Base-by-base conservation (phyloP, 2,329 filamentous ascomycete genomes). In the Apiospora hydei region DNA sequence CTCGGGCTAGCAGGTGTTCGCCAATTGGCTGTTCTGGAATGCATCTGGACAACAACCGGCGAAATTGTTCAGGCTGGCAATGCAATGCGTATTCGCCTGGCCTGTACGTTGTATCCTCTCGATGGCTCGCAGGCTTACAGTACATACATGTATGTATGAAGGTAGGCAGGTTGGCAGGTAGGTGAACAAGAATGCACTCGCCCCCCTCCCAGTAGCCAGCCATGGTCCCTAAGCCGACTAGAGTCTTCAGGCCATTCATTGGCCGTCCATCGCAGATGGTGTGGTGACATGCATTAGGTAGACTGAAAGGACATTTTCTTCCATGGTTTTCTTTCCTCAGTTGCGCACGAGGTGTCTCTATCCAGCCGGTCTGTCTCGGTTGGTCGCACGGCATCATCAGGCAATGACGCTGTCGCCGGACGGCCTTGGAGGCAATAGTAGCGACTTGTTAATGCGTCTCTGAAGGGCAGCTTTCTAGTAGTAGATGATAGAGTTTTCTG, bases 201-300 rank as follows among this genome's bases (percentile, higher is more conserved):
- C 57, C 57, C 57, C 57, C 57, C n/a, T n/a, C 34, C 57, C 57
- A 64, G 30, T 64, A n/a, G n/a, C n/a, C n/a, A 14, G 57, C 38
- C 30, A 38, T 64, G 57, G 34, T 64, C 57, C 57, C 57, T 64
- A 41, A 64, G 57, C 57, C 57, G 57, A 41, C 57, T 41, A 41
- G 18, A 64, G 34, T 64, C 34, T 30, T 64, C 34, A 41, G 57
- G 34, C 57, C 57, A 14, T n/a, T n/a, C 34, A 64, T 64, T 64
- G 57, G 57, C 57, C 57, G 57, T 41, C 34, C 57, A 41, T 64
- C 34, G 5, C 34, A 21, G 34, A 64, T 64, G 57, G 57, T 64
- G 57, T 64, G 57, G 57, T 64, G 57, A 64, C 57, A 64, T 64
- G 57, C 57, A 64, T 64, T 64, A 64, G 57, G 57, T 64, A 41